phyloP scores from a whole-genome alignment of 306 rosid genomes.

The Parietaria judaica region DNA sequence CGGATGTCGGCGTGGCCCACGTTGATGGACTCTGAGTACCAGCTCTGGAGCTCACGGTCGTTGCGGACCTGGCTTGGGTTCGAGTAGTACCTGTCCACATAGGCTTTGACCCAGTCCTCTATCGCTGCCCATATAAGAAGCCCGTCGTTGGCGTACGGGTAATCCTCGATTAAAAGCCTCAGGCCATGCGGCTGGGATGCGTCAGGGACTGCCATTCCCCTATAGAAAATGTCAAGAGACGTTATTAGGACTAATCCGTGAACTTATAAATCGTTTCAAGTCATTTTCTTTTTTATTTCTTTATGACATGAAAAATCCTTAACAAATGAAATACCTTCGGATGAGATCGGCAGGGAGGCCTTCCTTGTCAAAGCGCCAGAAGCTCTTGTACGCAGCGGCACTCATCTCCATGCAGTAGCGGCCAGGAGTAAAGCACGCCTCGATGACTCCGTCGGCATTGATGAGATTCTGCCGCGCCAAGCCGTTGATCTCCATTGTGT shows the following conservation, averaged over 20 bases:
- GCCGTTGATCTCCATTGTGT: slow-evolving; percentile 76
- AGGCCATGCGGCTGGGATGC: slow-evolving; percentile 78
- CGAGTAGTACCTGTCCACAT: slow-evolving; percentile 72
- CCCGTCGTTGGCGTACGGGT: slow-evolving; percentile 88
- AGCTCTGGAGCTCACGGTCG: slow-evolving; percentile 74
- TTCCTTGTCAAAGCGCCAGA: slow-evolving; percentile 85
- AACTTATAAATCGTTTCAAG: too few species aligned
- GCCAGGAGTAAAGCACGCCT: slow-evolving; percentile 86
- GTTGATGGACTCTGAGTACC: slow-evolving; percentile 81
- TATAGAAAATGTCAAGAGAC: slow-evolving; percentile 12
- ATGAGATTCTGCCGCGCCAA: slow-evolving; percentile 67
- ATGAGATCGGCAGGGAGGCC: slow-evolving; percentile 83
- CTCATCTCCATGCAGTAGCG: slow-evolving; percentile 80
- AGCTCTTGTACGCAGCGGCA: slow-evolving; percentile 63
- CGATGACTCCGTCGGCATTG: slow-evolving; percentile 67
- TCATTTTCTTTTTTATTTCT: too few species aligned
- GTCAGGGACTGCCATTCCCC: slow-evolving; percentile 89
- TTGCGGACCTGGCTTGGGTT: slow-evolving; percentile 36
- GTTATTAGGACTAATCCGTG: too few species aligned
- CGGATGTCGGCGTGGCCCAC: slow-evolving; percentile 83
- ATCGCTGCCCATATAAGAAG: slow-evolving; percentile 81
- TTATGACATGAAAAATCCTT: too few species aligned
- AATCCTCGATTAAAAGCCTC: slow-evolving; percentile 62
- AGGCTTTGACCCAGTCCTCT: slow-evolving; percentile 65
- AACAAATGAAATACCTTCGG: slow-evolving; percentile 42